These are phyloP conservation scores for Chlorella variabilis DNA, from an alignment of 163 green algal genomes.

Conservation along the genomic window DNA sequence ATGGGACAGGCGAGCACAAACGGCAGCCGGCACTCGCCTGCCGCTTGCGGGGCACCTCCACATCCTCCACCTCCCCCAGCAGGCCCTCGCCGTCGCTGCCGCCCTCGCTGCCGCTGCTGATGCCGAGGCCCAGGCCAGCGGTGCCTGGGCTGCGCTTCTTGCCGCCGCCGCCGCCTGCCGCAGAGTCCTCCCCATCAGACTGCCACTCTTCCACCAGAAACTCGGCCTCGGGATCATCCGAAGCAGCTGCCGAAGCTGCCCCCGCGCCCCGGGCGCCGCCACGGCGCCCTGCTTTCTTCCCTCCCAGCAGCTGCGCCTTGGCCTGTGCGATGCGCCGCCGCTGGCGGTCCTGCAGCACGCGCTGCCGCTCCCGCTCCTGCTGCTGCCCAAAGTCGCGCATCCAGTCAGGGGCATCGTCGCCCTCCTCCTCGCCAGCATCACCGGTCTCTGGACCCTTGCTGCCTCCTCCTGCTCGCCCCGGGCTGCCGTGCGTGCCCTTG, in stretches of 20 bases:
- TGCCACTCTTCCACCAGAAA: constrained; percentile 55
- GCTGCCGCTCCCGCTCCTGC: constrained; percentile 39
- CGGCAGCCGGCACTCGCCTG: background rate
- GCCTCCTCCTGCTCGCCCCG: background rate
- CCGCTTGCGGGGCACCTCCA: constrained; percentile 19
- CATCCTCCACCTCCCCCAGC: constrained; percentile 35
- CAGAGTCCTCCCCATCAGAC: background rate
- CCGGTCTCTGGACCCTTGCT: background rate
- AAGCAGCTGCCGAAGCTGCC: background rate
- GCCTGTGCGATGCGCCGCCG: constrained; percentile 4
- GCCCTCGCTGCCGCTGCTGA: constrained; percentile 40
- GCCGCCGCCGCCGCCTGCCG: background rate
- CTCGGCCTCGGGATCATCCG: constrained; percentile 39
- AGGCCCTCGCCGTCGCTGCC: constrained; percentile 13
- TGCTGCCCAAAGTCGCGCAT: constrained; percentile 45
- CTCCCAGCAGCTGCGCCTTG: background rate
- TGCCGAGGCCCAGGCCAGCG: background rate
- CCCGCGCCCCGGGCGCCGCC: background rate
- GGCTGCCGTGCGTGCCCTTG: background rate
- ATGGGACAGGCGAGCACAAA: too few relatives aligned
- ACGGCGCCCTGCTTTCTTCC: background rate
- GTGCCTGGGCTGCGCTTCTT: background rate
- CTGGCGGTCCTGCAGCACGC: background rate
- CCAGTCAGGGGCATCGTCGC: constrained; percentile 50
- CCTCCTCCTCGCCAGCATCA: background rate